Percentiles rank a stretch among this genome's conserved stretches.
These are phyloP conservation scores for Rhododendron henanense DNA, from an alignment of 148 eudicot genomes.

Conservation along the genomic window DNA sequence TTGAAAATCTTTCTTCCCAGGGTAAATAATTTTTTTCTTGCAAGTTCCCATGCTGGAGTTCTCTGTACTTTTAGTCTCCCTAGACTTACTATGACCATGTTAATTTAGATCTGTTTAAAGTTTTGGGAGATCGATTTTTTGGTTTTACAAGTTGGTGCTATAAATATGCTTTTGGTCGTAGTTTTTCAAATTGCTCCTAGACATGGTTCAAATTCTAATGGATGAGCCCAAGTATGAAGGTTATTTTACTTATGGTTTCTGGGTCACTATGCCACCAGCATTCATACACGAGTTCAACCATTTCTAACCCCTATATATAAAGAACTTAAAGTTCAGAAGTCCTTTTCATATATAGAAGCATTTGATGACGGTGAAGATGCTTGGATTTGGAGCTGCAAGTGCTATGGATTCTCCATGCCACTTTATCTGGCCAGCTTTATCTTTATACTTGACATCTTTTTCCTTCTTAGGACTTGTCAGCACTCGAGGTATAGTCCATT, in stretches of 20 bases:
- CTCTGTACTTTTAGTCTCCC: neutral
- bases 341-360: neutral
- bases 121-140: neutral
- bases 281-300: neutral
- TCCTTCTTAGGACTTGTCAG: neutral
- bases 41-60: constrained; percentile 16
- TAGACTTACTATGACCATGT: neutral
- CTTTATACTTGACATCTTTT: neutral
- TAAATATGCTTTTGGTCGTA: neutral
- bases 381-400: neutral
- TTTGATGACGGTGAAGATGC: neutral
- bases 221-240: neutral
- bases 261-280: neutral
- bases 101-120: neutral
- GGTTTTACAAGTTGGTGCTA: neutral
- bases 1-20: constrained; percentile 60
- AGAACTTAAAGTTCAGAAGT: neutral
- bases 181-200: neutral
- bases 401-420: neutral
- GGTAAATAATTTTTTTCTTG: constrained; percentile 32
- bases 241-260: neutral
- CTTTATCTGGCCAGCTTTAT: neutral
- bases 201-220: neutral
- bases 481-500: neutral
- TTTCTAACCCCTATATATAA: neutral